Evolutionary conservation across 768 basidiomycete species (phyloP).

Genomic region (Calvatia gigantea): DNA sequence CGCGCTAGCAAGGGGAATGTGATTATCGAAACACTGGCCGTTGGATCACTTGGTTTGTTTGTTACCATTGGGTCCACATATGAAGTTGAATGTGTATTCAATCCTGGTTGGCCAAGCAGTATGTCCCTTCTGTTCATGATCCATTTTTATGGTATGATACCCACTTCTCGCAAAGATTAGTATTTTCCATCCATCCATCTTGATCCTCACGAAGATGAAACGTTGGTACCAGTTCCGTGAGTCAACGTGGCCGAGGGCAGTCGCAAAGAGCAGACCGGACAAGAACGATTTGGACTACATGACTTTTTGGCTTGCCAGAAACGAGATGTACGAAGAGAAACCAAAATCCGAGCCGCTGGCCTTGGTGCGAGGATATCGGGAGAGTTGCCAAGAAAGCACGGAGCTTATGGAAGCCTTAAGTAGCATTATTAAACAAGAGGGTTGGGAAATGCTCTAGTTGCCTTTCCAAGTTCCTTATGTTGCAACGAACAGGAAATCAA

Average conservation of each 20-base stretch:
- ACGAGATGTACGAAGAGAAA: slow-evolving; percentile 23
- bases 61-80: slow-evolving; percentile 13
- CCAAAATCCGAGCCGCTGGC: slow-evolving; percentile 17
- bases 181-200: slow-evolving; percentile 21
- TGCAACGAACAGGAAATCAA: no score
- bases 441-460: slow-evolving; percentile 16
- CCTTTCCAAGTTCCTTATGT: no score
- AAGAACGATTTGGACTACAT: slow-evolving; percentile 20
- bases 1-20: slow-evolving; percentile 20
- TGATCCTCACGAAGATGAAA: slow-evolving; percentile 27
- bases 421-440: slow-evolving; percentile 17
- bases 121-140: no score
- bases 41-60: slow-evolving; percentile 21
- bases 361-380: slow-evolving; percentile 16
- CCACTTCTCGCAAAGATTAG: slow-evolving; percentile 17
- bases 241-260: slow-evolving; percentile 23
- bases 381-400: slow-evolving; percentile 8
- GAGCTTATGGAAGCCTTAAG: slow-evolving; percentile 17
- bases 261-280: slow-evolving; percentile 19
- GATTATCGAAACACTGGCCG: slow-evolving; percentile 21
- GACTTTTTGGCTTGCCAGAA: slow-evolving; percentile 19
- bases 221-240: slow-evolving; percentile 22
- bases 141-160: no score
- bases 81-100: slow-evolving; percentile 11
- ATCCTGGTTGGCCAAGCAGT: no score